phyloP scores from a whole-genome alignment of 1,284 basidiomycete species.

The Austropuccinia psidii region DNA sequence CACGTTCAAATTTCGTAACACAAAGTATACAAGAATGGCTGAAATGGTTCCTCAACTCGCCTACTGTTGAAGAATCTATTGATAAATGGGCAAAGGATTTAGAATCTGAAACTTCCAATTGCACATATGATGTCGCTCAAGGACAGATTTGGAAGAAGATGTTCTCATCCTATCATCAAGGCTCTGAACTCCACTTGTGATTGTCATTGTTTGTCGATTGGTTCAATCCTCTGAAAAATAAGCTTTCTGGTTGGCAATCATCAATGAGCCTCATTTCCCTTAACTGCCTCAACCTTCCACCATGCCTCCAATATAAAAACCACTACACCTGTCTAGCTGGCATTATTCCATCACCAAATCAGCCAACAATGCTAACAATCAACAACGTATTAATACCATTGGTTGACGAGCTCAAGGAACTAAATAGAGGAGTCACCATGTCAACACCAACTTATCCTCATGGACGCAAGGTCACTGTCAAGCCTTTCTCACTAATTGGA shows the following conservation, averaged over 20 bases:
- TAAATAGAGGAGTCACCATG: neutral
- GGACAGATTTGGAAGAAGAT: neutral
- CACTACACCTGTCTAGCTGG: conserved; percentile 8
- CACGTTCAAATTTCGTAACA: neutral
- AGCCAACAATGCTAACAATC: conserved; percentile 2
- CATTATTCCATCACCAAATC: neutral
- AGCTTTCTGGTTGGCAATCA: neutral
- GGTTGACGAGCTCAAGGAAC: neutral
- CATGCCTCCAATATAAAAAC: neutral
- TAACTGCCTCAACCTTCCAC: conserved; percentile 9
- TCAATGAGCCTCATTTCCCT: neutral
- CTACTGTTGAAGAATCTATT: conserved; percentile 4
- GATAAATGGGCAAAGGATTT: too few species aligned
- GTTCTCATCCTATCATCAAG: too few species aligned
- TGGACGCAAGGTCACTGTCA: neutral
- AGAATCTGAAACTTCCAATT: too few species aligned
- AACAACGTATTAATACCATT: conserved; percentile 13
- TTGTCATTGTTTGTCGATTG: conserved; percentile 22
- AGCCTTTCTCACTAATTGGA: neutral
- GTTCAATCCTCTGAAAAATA: conserved; percentile 27
- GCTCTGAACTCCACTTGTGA: neutral
- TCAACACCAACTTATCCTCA: neutral
- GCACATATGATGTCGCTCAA: neutral
- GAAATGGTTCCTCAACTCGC: neutral
- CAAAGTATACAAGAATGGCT: conserved; percentile 5